Percentiles rank a stretch among this genome's conserved stretches.
These are phyloP conservation scores for Phytophthora hibernalis DNA, from an alignment of 352 stramenopile species.

Conservation along the genomic window DNA sequence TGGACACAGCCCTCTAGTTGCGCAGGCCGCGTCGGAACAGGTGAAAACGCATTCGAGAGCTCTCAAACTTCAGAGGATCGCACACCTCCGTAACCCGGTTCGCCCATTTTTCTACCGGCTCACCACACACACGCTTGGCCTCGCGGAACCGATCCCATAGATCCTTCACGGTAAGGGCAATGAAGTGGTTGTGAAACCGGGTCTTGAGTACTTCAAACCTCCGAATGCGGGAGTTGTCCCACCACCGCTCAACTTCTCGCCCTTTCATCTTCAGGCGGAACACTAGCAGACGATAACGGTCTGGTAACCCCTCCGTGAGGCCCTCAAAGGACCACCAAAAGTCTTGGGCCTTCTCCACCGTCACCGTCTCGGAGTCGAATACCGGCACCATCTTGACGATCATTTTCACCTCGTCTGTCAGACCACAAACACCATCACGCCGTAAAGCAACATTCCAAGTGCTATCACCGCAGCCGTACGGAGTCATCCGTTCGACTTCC, in stretches of 20 bases:
- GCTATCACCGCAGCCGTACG: no score
- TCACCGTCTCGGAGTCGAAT: background rate
- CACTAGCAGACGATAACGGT: background rate
- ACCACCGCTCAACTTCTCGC: background rate
- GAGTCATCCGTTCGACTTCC: no score
- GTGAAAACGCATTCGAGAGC: background rate
- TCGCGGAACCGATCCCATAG: background rate
- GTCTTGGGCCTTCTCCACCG: background rate
- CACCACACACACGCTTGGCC: background rate
- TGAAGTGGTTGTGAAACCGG: conserved; percentile 1
- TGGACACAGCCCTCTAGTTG: no score
- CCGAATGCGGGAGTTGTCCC: background rate
- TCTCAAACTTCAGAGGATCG: background rate
- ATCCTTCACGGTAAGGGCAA: background rate
- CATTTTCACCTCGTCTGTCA: conserved; percentile 32
- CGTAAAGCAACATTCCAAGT: no score
- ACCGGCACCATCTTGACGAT: no score
- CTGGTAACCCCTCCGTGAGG: background rate
- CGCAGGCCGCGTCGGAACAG: background rate
- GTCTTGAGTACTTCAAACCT: background rate
- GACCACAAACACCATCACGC: no score
- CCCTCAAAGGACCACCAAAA: background rate
- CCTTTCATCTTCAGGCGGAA: background rate
- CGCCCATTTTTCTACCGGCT: conserved; percentile 6
- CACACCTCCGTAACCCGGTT: background rate